Evolutionary conservation across 2,329 filamentous ascomycete species (phyloP), one percentile per base, ranked within the genome.

Genomic region (Penicillium griseofulvum): DNA sequence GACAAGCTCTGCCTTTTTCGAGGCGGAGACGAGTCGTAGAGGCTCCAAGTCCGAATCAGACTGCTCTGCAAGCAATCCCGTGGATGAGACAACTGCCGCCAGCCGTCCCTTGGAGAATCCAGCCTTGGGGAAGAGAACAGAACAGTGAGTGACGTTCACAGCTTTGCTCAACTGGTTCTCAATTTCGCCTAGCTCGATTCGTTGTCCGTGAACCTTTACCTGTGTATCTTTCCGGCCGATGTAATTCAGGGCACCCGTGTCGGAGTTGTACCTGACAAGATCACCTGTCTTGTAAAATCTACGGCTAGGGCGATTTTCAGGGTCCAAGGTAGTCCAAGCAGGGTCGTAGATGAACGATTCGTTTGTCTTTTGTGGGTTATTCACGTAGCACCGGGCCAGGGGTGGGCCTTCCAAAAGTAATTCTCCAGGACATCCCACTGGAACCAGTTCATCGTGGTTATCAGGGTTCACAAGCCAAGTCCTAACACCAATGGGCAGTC

Each of bases 221-320:
- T 87, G 86, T n/a, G 81, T 81, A 63, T 89, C 87, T 61, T 85
- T 86, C 46, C 87, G 79, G 16, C 85, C 85, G 37, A 86, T 55
- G 57, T 72, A 75, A 12, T 65, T 69, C n/a, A 75, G 58, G 3
- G 71, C 67, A 26, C 73, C 73, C 37, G 59, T 55, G 24, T 72
- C 68, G 0, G 69, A 70, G 41, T 73, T 74, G 45, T 73, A 74
- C 31, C 72, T 65, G 52, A 71, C 73, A 48, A 76, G 52, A 56
- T 76, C 74, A 8, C 74, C 74, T 11, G 74, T 76, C 57, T 74
- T 74, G 59, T 76, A 76, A 33, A 76, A 70, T 57, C 72, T 65
- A 39, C 72, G 67, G 26, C 60, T 56, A 2, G 43, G 37, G 9
- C 50, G 46, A 24, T 43, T 37, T 45, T 38, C 48, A 12, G 51